A percentile compares a stretch with the other conserved stretches of the same genome.
phyloP scores from a whole-genome alignment of 169 alveolate species.

The Blepharisma undulans region DNA sequence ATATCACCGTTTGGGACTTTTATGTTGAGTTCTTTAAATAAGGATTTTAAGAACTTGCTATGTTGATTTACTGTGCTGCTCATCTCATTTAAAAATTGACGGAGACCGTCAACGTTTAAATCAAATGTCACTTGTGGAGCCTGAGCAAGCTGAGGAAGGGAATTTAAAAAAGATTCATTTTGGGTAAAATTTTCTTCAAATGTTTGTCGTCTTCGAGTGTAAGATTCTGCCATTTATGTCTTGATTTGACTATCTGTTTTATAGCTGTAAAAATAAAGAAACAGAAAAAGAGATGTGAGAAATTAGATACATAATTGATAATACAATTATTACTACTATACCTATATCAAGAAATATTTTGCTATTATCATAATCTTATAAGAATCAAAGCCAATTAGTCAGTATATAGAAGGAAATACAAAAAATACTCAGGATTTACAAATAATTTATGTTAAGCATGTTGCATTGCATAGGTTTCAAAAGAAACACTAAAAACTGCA shows the following conservation, averaged over 20 bases:
- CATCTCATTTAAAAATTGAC: constrained; percentile 22
- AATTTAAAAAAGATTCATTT: background rate
- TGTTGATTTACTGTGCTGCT: background rate
- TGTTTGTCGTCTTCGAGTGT: background rate
- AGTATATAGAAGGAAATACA: too few species aligned
- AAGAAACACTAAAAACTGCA: background rate
- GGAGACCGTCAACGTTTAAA: constrained; percentile 6
- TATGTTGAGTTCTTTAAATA: constrained; percentile 3
- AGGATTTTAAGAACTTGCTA: background rate
- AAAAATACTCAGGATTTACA: too few species aligned
- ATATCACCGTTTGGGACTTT: background rate
- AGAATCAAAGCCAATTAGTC: too few species aligned
- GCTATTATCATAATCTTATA: too few species aligned
- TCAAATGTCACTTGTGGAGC: constrained; percentile 37
- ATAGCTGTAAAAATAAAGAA: background rate
- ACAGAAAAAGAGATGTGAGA: background rate
- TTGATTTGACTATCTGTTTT: background rate
- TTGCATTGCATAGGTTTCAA: background rate
- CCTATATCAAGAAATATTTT: background rate
- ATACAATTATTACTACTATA: too few species aligned
- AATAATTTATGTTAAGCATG: too few species aligned
- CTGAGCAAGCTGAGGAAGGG: constrained; percentile 26
- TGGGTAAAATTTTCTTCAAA: background rate
- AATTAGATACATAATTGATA: too few species aligned
- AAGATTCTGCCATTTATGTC: background rate